Conservation (phyloP, 1,284 basidiomycete genomes). For the Coriolopsis trogii region DNA sequence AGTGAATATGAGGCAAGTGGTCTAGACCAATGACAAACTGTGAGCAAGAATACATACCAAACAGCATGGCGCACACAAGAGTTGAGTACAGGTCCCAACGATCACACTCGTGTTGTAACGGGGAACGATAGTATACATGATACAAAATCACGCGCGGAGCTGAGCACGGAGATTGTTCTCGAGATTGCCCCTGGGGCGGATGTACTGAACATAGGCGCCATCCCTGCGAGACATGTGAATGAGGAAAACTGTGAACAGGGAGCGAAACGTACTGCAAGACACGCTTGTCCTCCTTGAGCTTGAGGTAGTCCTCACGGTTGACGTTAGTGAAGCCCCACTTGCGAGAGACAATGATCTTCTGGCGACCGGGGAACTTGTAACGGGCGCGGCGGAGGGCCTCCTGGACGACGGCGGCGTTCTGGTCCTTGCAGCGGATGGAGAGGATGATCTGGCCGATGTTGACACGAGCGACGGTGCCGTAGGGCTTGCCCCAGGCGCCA, state of each 20-base stretch:
- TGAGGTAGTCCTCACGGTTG: slow-evolving; percentile 86
- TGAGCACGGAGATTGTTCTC: slow-evolving; percentile 86
- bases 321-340: slow-evolving; percentile 99
- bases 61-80: background rate
- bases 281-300: slow-evolving; percentile 87
- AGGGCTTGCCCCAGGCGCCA: slow-evolving; percentile 99
- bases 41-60: slow-evolving; percentile 5
- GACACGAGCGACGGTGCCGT: slow-evolving; percentile 93
- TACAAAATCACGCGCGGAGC: slow-evolving; percentile 57
- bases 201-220: slow-evolving; percentile 88
- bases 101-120: slow-evolving; percentile 18
- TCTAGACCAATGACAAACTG: slow-evolving; percentile 6
- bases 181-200: slow-evolving; percentile 85
- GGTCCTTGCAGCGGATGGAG: slow-evolving; percentile 93
- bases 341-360: slow-evolving; percentile 98
- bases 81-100: slow-evolving; percentile 19
- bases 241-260: background rate
- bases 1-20: slow-evolving; percentile 69
- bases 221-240: slow-evolving; percentile 53
- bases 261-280: slow-evolving; percentile 74
- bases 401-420: slow-evolving; percentile 87
- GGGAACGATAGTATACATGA: slow-evolving; percentile 28
- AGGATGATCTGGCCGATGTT: slow-evolving; percentile 98
- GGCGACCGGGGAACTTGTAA: slow-evolving; percentile 99
- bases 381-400: slow-evolving; percentile 97